Conservation (phyloP, 2,329 filamentous ascomycete genomes). For the Fusarium tricinctum region DNA sequence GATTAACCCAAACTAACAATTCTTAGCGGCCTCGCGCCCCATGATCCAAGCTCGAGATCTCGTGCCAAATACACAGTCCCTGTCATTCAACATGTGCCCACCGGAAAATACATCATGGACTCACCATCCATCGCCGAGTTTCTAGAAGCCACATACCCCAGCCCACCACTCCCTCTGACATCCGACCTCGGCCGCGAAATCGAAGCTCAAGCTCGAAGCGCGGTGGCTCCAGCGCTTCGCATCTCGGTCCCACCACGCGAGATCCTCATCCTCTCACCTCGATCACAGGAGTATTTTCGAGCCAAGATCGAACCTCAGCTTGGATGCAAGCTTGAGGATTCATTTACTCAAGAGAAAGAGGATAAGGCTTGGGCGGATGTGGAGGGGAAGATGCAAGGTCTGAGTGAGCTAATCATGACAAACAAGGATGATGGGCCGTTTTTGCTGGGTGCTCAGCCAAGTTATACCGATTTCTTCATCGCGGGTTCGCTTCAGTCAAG, state of each 20-base stretch:
- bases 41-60: not conserved
- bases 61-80: constrained; percentile 14
- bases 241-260: constrained; percentile 11
- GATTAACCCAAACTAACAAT: accelerated
- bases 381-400: not conserved
- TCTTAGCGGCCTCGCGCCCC: not conserved
- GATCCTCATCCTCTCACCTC: constrained; percentile 14
- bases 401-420: constrained; percentile 5
- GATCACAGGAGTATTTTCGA: constrained; percentile 23
- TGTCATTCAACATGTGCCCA: constrained; percentile 9
- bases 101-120: constrained; percentile 6
- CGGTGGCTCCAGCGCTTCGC: not conserved
- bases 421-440: constrained; percentile 11
- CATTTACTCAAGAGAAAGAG: constrained; percentile 5
- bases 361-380: constrained; percentile 2
- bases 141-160: constrained; percentile 3
- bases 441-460: constrained; percentile 8
- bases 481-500: constrained; percentile 21
- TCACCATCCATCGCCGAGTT: constrained; percentile 15
- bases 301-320: constrained; percentile 1
- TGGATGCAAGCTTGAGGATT: constrained; percentile 13
- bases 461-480: constrained; percentile 24
- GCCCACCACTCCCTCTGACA: not conserved
- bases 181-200: constrained; percentile 14
- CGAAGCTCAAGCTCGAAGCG: constrained; percentile 2